Evolutionary conservation across 495 filamentous ascomycete genomes (phyloP), one percentile per base, ranked within the genome.

Genomic region (Oidiodendron maius): DNA sequence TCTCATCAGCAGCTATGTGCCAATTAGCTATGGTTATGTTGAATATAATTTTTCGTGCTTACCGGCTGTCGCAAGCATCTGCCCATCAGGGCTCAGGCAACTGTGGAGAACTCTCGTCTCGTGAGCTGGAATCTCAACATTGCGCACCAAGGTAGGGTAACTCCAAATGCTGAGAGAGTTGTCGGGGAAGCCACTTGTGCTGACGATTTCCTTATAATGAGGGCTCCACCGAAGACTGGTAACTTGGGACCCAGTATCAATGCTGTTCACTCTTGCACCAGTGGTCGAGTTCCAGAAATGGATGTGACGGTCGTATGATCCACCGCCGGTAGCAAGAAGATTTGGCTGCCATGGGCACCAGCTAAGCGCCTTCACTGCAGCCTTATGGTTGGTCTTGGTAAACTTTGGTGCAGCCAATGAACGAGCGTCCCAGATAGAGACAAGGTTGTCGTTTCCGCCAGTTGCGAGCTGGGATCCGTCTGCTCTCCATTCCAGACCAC

Each of bases 231-330:
- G 81, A 24, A 99, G 77, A 52, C 84, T 89, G 53, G 93, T 99
- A 25, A 99, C 93, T 66, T 97, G 93, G 21, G 88, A 94, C 40
- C 93, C 94, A 16, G 93, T 96, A 62, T 96, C 91, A 69, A 99
- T 96, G 76, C 87, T 93, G 81, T 99, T 99, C 65, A 91, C 91
- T 45, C 93, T 84, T 21, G 93, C 93, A 48, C 93, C 93, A 6
- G 93, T 94, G 13, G 93, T 97, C 39, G 87, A 88, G 75, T 99
- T 99, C 93, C 93, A 99, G 80, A 97, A 99, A 69, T 97, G 94
- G 64, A 99, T 99, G 70, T 96, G 86, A 55, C 89, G 83, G 63
- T 97, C 93, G 65, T 96, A 93, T 18, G 89, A 93, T 43, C 93
- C 93, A 56, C 94, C 94, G 25, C 94, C 93, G 21, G 94, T 96